Evolutionary conservation across 306 rosid species (phyloP), one percentile per base, ranked within the genome.

Genomic region (Dryas alaskensis): DNA sequence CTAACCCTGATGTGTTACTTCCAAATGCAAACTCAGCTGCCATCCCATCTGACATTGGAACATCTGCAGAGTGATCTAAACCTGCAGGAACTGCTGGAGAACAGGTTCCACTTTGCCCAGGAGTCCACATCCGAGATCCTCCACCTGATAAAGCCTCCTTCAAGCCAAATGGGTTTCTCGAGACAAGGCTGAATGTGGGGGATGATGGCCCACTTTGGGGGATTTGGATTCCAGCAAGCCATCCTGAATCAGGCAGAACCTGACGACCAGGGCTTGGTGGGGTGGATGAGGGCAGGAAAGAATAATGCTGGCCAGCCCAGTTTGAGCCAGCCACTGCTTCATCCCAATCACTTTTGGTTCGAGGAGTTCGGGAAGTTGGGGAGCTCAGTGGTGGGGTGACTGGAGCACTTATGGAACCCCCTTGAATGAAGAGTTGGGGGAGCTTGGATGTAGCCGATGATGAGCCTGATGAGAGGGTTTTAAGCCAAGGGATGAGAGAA

Each of bases 381-480:
- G 90, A 87, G 84, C 90, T 87, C 47, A 85, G 76, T 1, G 90
- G 90, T 39, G 90, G 90, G 60, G 88, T 87, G 64, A 87, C 90
- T 4, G 90, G 90, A 7, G 90, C 90, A 76, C 90, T 87, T 51
- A 87, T 79, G 68, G 90, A 87, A 64, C 90, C 86, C 42, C 86
- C 68, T 39, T 82, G 86, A 53, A 87, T 52, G 59, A 76, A 80
- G 17, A 79, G 83, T 55, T 87, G 81, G 54, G 90, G 81, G 69
- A 76, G 73, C 79, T 81, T 82, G 57, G 88, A 81, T 42, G 83
- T 73, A 63, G 86, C 81, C 27, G 89, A 83, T n/a, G 88, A 81
- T 31, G 88, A 79, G 40, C 87, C 69, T 7, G 90, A 87, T 1
- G 90, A 79, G 73, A 87, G 90, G 68, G 83, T 87, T 60, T 84